Base-by-base conservation (phyloP, 768 basidiomycete species). In the Collybiopsis confluens region DNA sequence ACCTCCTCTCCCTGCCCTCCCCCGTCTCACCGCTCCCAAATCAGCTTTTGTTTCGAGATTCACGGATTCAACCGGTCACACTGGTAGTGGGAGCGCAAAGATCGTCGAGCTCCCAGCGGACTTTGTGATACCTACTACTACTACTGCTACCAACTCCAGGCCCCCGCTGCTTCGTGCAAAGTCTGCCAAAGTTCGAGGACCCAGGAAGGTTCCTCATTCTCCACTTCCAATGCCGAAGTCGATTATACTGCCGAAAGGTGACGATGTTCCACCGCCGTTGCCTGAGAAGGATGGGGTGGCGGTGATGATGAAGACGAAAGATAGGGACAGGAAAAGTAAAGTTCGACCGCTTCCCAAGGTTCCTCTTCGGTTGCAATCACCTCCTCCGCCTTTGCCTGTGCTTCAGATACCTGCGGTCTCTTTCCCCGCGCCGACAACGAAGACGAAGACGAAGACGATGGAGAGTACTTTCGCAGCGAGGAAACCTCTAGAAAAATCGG, bases 111-210 rank as follows among this genome's bases (percentile, higher is more conserved):
- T 53, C 15, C 52, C 52, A 11, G 43, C 38, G 3, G 26, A 53
- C 43, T 53, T 53, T 37, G 52, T 45, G 21, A 45, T 45, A 13
- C 52, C 51, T n/a, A n/a, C n/a, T n/a, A n/a, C n/a, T n/a, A n/a
- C n/a, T n/a, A n/a, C n/a, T n/a, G n/a, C n/a, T n/a, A n/a, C n/a
- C n/a, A n/a, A n/a, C n/a, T n/a, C n/a, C n/a, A n/a, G n/a, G n/a
- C n/a, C n/a, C 5, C n/a, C 21, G n/a, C n/a, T 40, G 24, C 26
- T 16, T 1, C 30, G 27, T 4, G 7, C 26, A 40, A 42, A 33
- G n/a, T 30, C 43, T n/a, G n/a, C n/a, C 37, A 53, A 53, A 15
- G 23, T 42, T 35, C 40, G 35, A 37, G 47, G 47, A 6, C 45
- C 45, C 10, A 47, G 45, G 30, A 20, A 28, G 30, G 26, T 15